Base-by-base conservation (phyloP, 2,329 filamentous ascomycete genomes). In the Aspergillus spinulosporus region DNA sequence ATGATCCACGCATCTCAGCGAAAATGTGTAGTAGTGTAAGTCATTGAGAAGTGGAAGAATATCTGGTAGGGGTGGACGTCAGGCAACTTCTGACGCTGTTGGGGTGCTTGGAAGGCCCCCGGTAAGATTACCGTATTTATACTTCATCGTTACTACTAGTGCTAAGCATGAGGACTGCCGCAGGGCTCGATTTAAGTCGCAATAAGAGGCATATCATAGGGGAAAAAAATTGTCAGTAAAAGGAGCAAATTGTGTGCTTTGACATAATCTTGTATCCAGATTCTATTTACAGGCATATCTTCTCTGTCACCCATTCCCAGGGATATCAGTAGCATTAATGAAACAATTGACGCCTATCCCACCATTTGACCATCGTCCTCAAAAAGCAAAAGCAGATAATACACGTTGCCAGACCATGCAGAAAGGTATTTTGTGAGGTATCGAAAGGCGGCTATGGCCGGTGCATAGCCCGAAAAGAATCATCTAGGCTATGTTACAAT, bases 1-100 rank as follows among this genome's bases (percentile, higher is more conserved):
- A 65, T 64, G 58, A 49, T 57, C 59, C 50, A 53, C 62, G 64
- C 71, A 73, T 73, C 47, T 68, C 62, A 58, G 58, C 61, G 43
- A 56, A 49, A 52, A 49, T 21, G 21, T 21, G 21, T 21, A 21
- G 39, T 34, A 47, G 14, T 45, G 31, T 14, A 39, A 37, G 28
- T 32, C 46, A 56, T 44, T 52, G 48, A 49, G 37, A 56, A 47
- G 11, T 43, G 54, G 21, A 15, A 31, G 39, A 42, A 42, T 42
- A 14, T 42, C 49, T 21, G 52, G 42, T 15, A 26, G 45, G 32
- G 11, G 8, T 15, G 39, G 4, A 37, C n/a, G 36, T 51, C 48
- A 42, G 40, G 34, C 48, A 51, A 55, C 47, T 15, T 21, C 21
- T 21, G 21, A 21, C 21, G 21, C 21, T 21, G 21, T 21, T 21